Percentiles rank a stretch among this genome's conserved stretches.
These are phyloP conservation scores for Albatrellus sp. DNA, from an alignment of 1,284 basidiomycete species.

Conservation along the genomic window DNA sequence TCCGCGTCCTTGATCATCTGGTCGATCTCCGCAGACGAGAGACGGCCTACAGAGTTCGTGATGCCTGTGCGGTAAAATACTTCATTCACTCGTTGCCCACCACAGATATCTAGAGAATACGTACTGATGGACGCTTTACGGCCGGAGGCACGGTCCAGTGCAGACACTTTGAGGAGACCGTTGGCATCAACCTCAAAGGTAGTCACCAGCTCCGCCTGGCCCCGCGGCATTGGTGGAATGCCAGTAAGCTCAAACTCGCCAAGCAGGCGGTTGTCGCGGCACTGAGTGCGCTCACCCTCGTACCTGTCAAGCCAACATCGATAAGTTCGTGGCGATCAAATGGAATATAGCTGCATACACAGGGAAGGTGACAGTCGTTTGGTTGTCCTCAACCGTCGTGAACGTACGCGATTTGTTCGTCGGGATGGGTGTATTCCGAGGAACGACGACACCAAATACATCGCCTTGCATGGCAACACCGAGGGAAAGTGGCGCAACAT, in stretches of 20 bases:
- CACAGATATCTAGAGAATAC: slow-evolving; percentile 16
- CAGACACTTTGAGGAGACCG: slow-evolving; percentile 91
- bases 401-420: slow-evolving; percentile 94
- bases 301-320: slow-evolving; percentile 34
- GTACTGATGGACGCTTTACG: slow-evolving; percentile 92
- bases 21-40: slow-evolving; percentile 89
- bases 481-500: slow-evolving; percentile 91
- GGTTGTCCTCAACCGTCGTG: slow-evolving; percentile 98
- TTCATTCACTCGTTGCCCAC: not conserved
- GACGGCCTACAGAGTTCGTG: slow-evolving; percentile 92
- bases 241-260: slow-evolving; percentile 97
- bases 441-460: slow-evolving; percentile 93
- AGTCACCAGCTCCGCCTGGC: slow-evolving; percentile 90
- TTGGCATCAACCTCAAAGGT: slow-evolving; percentile 98
- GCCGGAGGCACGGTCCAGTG: slow-evolving; percentile 88
- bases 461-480: slow-evolving; percentile 99
- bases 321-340: slow-evolving; percentile 5
- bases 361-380: slow-evolving; percentile 95
- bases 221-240: slow-evolving; percentile 94
- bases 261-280: slow-evolving; percentile 92
- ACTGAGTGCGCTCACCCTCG: slow-evolving; percentile 95
- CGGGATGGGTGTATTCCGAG: slow-evolving; percentile 94
- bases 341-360: slow-evolving; percentile 38
- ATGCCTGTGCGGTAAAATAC: slow-evolving; percentile 40
- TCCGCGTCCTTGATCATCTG: slow-evolving; percentile 99